Base-by-base conservation (phyloP, 352 stramenopile genomes). In the Pythium brassicae region DNA sequence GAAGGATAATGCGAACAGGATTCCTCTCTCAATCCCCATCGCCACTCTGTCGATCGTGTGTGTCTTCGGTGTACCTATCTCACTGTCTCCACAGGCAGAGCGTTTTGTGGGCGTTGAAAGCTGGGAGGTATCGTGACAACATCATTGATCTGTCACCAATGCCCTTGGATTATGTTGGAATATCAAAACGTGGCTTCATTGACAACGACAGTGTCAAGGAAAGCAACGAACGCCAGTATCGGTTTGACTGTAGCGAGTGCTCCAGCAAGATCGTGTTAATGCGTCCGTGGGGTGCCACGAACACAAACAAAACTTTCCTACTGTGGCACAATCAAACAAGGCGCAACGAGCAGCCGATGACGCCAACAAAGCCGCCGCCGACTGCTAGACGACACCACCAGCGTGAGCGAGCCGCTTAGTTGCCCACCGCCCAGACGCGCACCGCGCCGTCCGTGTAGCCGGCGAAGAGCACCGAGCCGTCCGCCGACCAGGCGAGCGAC, bases 401-500 rank as follows among this genome's bases (percentile, higher is more conserved):
- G 20, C 1, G 17, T 10, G 42, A 44, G 51, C 42, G n/a, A 50
- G 9, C 32, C 8, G 39, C 76, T 89, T 92, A 94, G 77, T 93
- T 92, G 61, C 85, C 85, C 48, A 95, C 85, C 54, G 85, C 68
- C 78, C 84, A 99, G 53, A 98, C 97, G 72, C 97, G 97, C 62
- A 99, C 98, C 56, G 97, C 78, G 71, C 97, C 96, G 74, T 99
- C 97, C 48, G 97, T 98, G 90, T 99, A 99, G 64, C 98, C 98
- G 66, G 96, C 97, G 80, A 99, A 99, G 58, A 99, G 92, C 63
- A 98, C 97, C 42, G 88, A 93, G 63, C 97, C 98, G 80, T 99
- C 97, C 32, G 94, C 88, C 71, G 89, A 98, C 97, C 97, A 99
- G 59, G 95, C 90, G 64, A 99, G 87, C 81, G 89, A 99, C 47